Percentiles rank a stretch among this genome's conserved stretches.
Evolutionary conservation across 73 alveolate genomes (phyloP).

Genomic region (Blepharisma stoltei): DNA sequence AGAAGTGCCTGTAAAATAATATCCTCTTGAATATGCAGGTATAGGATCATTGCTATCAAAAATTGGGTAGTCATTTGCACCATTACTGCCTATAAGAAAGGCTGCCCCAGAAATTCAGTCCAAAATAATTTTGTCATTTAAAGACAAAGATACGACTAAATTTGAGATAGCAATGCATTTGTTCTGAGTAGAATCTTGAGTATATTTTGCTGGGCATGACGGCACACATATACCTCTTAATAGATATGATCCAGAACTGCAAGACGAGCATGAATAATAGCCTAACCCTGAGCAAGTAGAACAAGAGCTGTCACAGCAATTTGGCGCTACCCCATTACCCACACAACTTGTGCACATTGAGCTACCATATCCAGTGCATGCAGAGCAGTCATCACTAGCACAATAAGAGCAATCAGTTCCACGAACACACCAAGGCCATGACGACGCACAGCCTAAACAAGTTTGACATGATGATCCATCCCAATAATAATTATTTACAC

Average conservation of each 20-base stretch:
- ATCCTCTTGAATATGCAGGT: not conserved
- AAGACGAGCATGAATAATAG: not conserved
- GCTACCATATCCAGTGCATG: not conserved
- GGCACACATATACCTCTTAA: not conserved
- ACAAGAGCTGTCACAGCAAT: not conserved
- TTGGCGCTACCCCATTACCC: not conserved
- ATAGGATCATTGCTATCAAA: not conserved
- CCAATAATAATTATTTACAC: not conserved
- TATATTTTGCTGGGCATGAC: not conserved
- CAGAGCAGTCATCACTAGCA: not conserved
- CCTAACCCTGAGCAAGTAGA: not conserved
- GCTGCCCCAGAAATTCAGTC: too few relatives aligned
- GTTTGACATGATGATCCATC: not conserved
- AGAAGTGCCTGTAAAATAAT: not conserved
- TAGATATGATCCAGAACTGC: not conserved
- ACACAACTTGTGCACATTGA: not conserved
- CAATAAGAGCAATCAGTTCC: slow-evolving; percentile 20
- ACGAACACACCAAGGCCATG: slow-evolving; percentile 28
- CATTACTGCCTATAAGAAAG: not conserved
- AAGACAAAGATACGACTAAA: too few relatives aligned
- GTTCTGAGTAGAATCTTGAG: too few relatives aligned
- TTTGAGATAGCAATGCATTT: too few relatives aligned
- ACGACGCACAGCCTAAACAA: not conserved
- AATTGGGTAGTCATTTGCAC: not conserved
- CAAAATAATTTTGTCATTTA: too few relatives aligned